phyloP scores from a whole-genome alignment of 2,329 filamentous ascomycete genomes.

The Fusarium compactum region DNA sequence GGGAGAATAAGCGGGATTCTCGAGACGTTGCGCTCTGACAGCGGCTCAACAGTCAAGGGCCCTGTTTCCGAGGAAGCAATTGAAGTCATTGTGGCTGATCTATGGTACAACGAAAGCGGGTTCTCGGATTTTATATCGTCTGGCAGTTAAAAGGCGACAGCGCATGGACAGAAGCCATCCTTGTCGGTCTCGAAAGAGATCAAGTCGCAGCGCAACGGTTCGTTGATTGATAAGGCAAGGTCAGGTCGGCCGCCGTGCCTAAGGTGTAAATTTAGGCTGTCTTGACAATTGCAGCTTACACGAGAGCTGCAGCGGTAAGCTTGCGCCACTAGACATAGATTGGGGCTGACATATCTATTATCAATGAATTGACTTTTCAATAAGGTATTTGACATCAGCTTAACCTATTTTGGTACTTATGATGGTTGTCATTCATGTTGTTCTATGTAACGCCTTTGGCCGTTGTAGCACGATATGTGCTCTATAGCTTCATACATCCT shows the following conservation, averaged over 20 bases:
- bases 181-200: slow-evolving; percentile 13
- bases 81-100: slow-evolving; percentile 13
- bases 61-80: slow-evolving; percentile 48
- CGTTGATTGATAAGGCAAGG: slow-evolving; percentile 3
- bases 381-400: not conserved
- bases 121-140: not conserved
- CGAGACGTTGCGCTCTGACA: slow-evolving; percentile 53
- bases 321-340: slow-evolving; percentile 32
- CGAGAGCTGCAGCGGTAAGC: slow-evolving; percentile 30
- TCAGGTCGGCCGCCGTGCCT: slow-evolving; percentile 8
- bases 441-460: slow-evolving; percentile 6
- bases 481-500: not conserved
- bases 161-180: slow-evolving; percentile 33
- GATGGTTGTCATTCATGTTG: slow-evolving; percentile 11
- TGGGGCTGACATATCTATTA: slow-evolving; percentile 32
- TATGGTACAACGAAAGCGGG: not conserved
- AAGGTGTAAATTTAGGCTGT: slow-evolving; percentile 23
- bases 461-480: not conserved
- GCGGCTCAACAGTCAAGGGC: slow-evolving; percentile 41
- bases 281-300: slow-evolving; percentile 12
- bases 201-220: slow-evolving; percentile 3
- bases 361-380: slow-evolving; percentile 6
- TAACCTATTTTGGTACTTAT: not conserved
- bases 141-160: slow-evolving; percentile 15
- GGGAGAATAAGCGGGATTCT: slow-evolving; percentile 71